Conservation (phyloP, 208 protist species). For the Phytomonas sp. region DNA sequence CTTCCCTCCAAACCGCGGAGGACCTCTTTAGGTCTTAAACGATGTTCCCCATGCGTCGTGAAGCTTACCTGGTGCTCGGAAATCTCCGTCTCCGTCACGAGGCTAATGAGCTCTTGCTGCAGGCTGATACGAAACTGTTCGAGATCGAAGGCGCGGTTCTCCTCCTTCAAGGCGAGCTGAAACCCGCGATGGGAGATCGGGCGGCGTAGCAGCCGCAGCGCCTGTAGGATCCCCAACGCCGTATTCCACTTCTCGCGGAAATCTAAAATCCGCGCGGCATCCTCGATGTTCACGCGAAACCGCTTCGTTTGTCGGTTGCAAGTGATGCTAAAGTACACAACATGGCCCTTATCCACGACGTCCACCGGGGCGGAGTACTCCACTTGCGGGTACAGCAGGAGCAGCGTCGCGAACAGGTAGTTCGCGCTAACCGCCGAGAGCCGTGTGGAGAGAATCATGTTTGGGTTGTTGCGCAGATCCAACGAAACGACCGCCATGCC, state of each 20-base stretch:
- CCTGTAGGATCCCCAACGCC: slow-evolving; percentile 66
- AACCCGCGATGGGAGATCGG: slow-evolving; percentile 63
- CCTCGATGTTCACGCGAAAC: slow-evolving; percentile 52
- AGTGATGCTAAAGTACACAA: slow-evolving; percentile 80
- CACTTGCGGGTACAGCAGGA: slow-evolving; percentile 74
- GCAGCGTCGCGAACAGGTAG: slow-evolving; percentile 73
- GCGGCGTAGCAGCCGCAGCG: slow-evolving; percentile 45
- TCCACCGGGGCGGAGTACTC: slow-evolving; percentile 71
- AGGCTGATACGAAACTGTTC: slow-evolving; percentile 48
- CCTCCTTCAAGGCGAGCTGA: slow-evolving; percentile 55
- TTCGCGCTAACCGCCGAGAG: slow-evolving; percentile 58
- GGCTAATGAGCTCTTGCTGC: slow-evolving; percentile 46
- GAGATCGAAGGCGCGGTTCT: slow-evolving; percentile 61
- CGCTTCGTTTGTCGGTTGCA: slow-evolving; percentile 87
- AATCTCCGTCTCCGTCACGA: slow-evolving; percentile 69
- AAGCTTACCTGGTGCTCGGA: slow-evolving; percentile 82
- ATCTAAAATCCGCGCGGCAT: slow-evolving; percentile 71
- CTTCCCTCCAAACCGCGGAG: slow-evolving; percentile 19
- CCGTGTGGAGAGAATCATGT: slow-evolving; percentile 34
- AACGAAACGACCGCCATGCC: slow-evolving; percentile 50
- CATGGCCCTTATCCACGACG: slow-evolving; percentile 26
- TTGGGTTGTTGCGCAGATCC: slow-evolving; percentile 47
- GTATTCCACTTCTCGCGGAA: slow-evolving; percentile 69
- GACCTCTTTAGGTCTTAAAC: slow-evolving; percentile 35
- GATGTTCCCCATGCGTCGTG: slow-evolving; percentile 50